Evolutionary conservation across 2,329 filamentous ascomycete genomes (phyloP).

Genomic region (Aureobasidium namibiae): DNA sequence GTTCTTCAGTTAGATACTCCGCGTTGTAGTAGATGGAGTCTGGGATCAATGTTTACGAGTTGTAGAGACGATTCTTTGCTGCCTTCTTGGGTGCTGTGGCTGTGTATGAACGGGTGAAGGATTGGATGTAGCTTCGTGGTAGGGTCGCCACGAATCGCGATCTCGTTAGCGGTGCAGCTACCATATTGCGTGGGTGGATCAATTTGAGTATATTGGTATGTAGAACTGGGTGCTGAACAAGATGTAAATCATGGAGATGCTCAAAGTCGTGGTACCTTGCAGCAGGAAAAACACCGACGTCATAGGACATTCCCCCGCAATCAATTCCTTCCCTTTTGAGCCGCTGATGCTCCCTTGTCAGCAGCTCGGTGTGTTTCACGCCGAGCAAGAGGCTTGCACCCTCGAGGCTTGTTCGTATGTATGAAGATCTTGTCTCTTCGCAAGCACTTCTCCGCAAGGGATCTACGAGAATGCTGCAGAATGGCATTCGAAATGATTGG

Average conservation of each 20-base stretch:
- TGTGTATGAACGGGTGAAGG: constrained; percentile 11
- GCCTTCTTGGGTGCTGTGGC: constrained; percentile 13
- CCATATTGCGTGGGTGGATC: background rate
- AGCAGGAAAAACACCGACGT: background rate
- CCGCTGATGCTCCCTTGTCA: background rate
- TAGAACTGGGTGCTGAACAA: background rate
- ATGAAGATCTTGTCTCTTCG: background rate
- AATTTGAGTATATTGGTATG: background rate
- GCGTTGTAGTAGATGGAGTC: too few species aligned
- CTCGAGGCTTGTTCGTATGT: background rate
- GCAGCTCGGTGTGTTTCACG: background rate
- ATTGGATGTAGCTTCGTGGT: background rate
- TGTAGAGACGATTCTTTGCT: constrained; percentile 16
- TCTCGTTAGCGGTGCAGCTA: background rate
- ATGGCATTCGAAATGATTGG: background rate
- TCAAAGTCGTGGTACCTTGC: background rate
- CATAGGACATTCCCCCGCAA: background rate
- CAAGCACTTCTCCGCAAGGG: background rate
- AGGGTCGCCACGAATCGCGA: background rate
- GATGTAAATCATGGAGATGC: background rate
- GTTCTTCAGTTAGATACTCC: background rate
- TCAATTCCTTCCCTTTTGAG: constrained; percentile 3
- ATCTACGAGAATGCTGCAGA: background rate
- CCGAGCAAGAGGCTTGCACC: background rate
- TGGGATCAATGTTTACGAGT: constrained; percentile 8